These are phyloP conservation scores for Pyronema omphalodes DNA, from an alignment of 495 filamentous ascomycete species.

Conservation along the genomic window DNA sequence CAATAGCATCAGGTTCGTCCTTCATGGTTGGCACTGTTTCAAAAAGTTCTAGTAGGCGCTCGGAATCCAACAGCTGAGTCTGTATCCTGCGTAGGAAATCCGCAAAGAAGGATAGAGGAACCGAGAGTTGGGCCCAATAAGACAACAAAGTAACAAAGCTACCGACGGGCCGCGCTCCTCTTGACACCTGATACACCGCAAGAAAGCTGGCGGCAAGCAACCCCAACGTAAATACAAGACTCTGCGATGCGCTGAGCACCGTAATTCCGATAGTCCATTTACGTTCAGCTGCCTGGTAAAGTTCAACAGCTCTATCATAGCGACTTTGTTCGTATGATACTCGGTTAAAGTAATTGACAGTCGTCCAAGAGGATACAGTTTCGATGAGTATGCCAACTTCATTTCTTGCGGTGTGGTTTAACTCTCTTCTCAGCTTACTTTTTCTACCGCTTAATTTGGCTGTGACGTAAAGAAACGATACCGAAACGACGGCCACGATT, in stretches of 20 bases:
- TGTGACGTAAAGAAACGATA: constrained; percentile 45
- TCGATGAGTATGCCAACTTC: constrained; percentile 44
- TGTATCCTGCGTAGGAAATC: constrained; percentile 40
- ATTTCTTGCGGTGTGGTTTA: constrained; percentile 31
- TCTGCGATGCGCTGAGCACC: constrained; percentile 33
- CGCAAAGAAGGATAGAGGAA: constrained; percentile 46
- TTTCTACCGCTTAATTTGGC: constrained; percentile 31
- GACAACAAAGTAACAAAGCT: constrained; percentile 50
- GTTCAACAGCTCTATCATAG: constrained; percentile 30
- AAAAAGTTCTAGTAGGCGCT: constrained; percentile 53
- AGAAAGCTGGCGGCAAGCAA: constrained; percentile 44
- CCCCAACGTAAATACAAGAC: constrained; percentile 42
- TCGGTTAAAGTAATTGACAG: constrained; percentile 56
- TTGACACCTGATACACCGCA: constrained; percentile 46
- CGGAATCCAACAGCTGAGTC: constrained; percentile 47
- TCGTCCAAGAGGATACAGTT: constrained; percentile 48
- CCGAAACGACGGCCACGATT: constrained; percentile 41
- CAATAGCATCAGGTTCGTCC: constrained; percentile 36
- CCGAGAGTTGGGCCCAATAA: constrained; percentile 47
- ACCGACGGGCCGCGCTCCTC: constrained; percentile 39
- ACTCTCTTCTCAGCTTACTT: constrained; percentile 28
- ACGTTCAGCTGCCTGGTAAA: constrained; percentile 20
- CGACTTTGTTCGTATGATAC: constrained; percentile 43
- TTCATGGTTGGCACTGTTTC: constrained; percentile 43
- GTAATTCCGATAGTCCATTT: constrained; percentile 21